A percentile compares a stretch with the other conserved stretches of the same genome.
phyloP scores from a whole-genome alignment of 495 filamentous ascomycete genomes.

The Immersiella caudata region DNA sequence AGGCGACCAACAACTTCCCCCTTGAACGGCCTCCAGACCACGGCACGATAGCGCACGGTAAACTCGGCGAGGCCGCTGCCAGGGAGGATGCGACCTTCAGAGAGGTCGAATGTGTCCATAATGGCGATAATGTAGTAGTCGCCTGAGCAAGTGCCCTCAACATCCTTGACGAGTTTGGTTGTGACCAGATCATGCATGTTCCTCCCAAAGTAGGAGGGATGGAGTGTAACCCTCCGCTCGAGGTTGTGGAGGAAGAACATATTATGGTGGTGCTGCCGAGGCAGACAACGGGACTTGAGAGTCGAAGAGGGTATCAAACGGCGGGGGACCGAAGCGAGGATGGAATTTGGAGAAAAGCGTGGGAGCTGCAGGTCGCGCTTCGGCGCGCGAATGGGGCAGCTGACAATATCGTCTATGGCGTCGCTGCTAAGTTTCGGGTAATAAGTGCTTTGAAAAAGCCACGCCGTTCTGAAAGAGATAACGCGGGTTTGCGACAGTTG shows the following conservation, averaged over 20 bases:
- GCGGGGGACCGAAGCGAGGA: not conserved
- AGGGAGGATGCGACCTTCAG: conserved; percentile 87
- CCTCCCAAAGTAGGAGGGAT: conserved; percentile 93
- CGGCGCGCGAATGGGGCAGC: not conserved
- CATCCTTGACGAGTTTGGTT: conserved; percentile 81
- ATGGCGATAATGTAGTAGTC: conserved; percentile 95
- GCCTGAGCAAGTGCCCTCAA: conserved; percentile 90
- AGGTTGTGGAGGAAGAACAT: conserved; percentile 99
- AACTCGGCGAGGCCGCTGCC: conserved; percentile 90
- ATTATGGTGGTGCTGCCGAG: conserved; percentile 21
- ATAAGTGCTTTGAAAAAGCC: not conserved
- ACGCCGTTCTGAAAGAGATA: not conserved
- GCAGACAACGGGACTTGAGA: not conserved
- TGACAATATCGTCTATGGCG: not conserved
- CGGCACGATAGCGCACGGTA: conserved; percentile 89
- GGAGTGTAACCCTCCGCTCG: conserved; percentile 87
- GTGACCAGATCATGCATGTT: conserved; percentile 88
- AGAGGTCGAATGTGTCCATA: conserved; percentile 91
- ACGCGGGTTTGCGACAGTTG: not conserved
- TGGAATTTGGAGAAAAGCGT: not conserved
- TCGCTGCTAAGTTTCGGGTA: not conserved
- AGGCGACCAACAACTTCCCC: conserved; percentile 80
- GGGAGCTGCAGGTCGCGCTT: not conserved
- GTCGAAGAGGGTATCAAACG: not conserved
- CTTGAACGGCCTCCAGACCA: conserved; percentile 96